Conservation (phyloP, 129 eudicot genomes). For the Flaveria ramosissima region DNA sequence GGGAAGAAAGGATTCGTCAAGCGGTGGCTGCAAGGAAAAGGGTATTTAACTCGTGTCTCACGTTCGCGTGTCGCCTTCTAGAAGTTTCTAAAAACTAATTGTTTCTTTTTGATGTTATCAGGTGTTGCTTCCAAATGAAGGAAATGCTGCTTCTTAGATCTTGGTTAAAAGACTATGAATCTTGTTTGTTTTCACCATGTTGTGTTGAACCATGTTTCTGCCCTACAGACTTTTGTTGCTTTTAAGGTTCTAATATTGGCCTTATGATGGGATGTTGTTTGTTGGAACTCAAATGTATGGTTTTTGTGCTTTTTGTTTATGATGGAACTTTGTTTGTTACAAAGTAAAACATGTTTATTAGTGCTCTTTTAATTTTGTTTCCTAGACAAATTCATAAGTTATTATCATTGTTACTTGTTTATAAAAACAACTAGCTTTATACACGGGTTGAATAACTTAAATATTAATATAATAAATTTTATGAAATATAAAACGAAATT, state of each 20-base stretch:
- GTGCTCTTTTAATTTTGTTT: neutral
- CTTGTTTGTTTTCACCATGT: constrained; percentile 12
- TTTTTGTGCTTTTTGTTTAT: neutral
- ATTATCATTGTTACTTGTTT: neutral
- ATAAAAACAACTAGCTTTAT: too few species aligned
- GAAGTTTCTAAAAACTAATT: constrained; percentile 2
- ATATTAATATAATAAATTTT: too few species aligned
- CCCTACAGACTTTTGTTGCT: neutral
- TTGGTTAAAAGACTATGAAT: constrained; percentile 8
- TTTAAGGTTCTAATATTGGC: neutral
- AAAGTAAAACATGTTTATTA: neutral
- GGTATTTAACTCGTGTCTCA: constrained; percentile 38
- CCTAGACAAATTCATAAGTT: neutral
- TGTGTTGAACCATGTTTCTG: neutral
- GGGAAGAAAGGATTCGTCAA: constrained; percentile 62
- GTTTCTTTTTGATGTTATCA: constrained; percentile 26
- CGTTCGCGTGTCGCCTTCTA: neutral
- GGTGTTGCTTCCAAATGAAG: constrained; percentile 55
- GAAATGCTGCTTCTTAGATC: constrained; percentile 37
- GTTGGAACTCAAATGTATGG: neutral
- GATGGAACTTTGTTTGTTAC: constrained; percentile 9
- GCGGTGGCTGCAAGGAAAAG: constrained; percentile 54
- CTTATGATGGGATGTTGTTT: constrained; percentile 20
- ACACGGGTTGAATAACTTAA: too few species aligned
- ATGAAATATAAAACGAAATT: too few species aligned